phyloP scores from a whole-genome alignment of 306 rosid genomes.

The cucumber (Cucumis sativus) region Cucumber_9930_V3 NC_026660.2:9781501-9782000 shows the following conservation, averaged over 20 bases:
- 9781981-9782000: slow-evolving; percentile 17
- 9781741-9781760: slow-evolving; percentile 31
- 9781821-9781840: slow-evolving; percentile 98
- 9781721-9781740: slow-evolving; percentile 22
- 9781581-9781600: slow-evolving; percentile 96
- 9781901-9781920: slow-evolving; percentile 99
- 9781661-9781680: slow-evolving; percentile 97
- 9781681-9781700: slow-evolving; percentile 98
- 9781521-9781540: slow-evolving; percentile 84
- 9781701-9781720: slow-evolving; percentile 67
- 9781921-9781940: slow-evolving; percentile 99
- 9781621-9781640: slow-evolving; percentile 98
- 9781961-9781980: slow-evolving; percentile 36
- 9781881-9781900: slow-evolving; percentile 94
- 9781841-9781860: slow-evolving; percentile 99
- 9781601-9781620: slow-evolving; percentile 87
- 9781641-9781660: slow-evolving; percentile 97
- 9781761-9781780: slow-evolving; percentile 28
- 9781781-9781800: slow-evolving; percentile 52
- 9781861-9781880: slow-evolving; percentile 98
- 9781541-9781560: slow-evolving; percentile 81
- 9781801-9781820: slow-evolving; percentile 98
- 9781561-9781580: slow-evolving; percentile 90
- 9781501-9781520: background rate
- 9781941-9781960: slow-evolving; percentile 99